These are phyloP conservation scores for Bryoglossum gracile DNA, from an alignment of 495 filamentous ascomycete genomes.

Conservation along the genomic window DNA sequence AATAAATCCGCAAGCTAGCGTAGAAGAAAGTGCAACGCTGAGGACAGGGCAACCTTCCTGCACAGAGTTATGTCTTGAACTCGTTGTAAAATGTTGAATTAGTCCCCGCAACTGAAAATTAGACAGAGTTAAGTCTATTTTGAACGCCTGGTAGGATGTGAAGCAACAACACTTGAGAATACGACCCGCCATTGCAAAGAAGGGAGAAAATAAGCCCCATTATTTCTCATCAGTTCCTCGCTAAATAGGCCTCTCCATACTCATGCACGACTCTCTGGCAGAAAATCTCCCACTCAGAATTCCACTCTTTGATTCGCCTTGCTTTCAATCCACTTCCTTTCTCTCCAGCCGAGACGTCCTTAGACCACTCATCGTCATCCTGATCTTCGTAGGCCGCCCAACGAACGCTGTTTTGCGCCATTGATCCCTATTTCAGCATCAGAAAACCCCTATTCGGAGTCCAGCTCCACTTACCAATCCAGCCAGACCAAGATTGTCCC, in stretches of 20 bases:
- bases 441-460: slow-evolving; percentile 27
- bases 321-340: slow-evolving; percentile 64
- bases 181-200: neutral
- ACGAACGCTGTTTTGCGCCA: slow-evolving; percentile 84
- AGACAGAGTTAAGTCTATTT: slow-evolving; percentile 2
- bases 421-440: slow-evolving; percentile 46
- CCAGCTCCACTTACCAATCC: slow-evolving; percentile 47
- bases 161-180: neutral
- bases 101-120: too few species aligned
- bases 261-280: slow-evolving; percentile 82
- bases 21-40: too few species aligned
- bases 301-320: slow-evolving; percentile 65
- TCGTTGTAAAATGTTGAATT: too few species aligned
- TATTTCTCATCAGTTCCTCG: neutral
- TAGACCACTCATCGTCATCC: slow-evolving; percentile 54
- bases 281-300: slow-evolving; percentile 73
- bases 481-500: slow-evolving; percentile 70
- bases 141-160: neutral
- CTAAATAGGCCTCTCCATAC: slow-evolving; percentile 40
- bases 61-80: too few species aligned
- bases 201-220: neutral
- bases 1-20: too few species aligned
- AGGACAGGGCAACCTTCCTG: too few species aligned
- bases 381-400: slow-evolving; percentile 85
- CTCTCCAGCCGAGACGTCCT: slow-evolving; percentile 60